A percentile compares a stretch with the other conserved stretches of the same genome.
These are phyloP conservation scores for Talaromyces albobiverticillius DNA, from an alignment of 2,329 filamentous ascomycete genomes.

Conservation along the genomic window DNA sequence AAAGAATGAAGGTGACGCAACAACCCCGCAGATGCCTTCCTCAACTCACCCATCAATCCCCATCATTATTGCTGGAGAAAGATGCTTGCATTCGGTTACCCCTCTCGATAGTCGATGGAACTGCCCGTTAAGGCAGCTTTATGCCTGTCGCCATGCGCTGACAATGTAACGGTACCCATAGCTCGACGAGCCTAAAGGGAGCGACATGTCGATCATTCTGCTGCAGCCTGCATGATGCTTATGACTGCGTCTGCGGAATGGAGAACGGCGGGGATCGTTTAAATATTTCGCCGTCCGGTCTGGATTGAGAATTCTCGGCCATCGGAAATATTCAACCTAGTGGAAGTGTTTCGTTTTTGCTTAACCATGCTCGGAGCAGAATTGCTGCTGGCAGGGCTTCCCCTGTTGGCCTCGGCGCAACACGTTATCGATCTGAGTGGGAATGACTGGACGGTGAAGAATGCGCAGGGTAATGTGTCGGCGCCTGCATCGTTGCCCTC, in stretches of 20 bases:
- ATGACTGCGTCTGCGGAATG: too few species aligned
- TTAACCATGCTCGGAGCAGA: too few species aligned
- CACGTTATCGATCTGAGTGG: conserved; percentile 42
- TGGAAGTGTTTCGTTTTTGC: too few species aligned
- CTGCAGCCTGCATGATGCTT: not conserved
- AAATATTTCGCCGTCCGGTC: not conserved
- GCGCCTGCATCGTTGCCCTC: conserved; percentile 57
- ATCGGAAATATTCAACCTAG: too few species aligned
- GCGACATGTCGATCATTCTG: not conserved
- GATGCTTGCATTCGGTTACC: not conserved
- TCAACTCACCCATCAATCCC: too few species aligned
- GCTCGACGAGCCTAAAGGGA: not conserved
- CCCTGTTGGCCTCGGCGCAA: conserved; percentile 23
- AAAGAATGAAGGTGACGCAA: too few species aligned
- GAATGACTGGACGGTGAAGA: conserved; percentile 46
- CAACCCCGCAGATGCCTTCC: too few species aligned
- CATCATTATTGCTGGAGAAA: too few species aligned
- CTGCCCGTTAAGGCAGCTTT: not conserved
- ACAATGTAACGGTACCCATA: not conserved
- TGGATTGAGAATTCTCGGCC: too few species aligned
- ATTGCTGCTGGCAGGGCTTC: conserved; percentile 8
- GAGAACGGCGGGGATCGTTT: not conserved
- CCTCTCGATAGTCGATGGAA: not conserved
- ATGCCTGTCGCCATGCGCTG: not conserved
- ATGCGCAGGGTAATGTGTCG: conserved; percentile 47